Base-by-base conservation (phyloP, 352 stramenopile genomes). In the Pythium insidiosum region DNA sequence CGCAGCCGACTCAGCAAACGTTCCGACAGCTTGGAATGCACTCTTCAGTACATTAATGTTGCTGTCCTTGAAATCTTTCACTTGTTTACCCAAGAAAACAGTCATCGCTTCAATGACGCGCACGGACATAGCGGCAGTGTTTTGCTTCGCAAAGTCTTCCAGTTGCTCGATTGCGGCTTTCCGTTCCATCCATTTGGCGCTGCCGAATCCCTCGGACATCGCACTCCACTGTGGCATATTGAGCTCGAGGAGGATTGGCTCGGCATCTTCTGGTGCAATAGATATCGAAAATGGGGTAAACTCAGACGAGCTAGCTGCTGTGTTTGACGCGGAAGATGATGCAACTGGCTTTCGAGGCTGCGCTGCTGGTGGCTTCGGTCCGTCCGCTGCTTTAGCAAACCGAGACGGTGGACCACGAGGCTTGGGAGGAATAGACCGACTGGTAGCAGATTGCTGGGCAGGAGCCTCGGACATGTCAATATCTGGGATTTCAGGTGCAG, bases 41-140 rank as follows among this genome's bases (percentile, higher is more conserved):
- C 80, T 88, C 40, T 85, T 88, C 12, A 94, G 45, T 3, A 93
- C 82, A 40, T 94, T 91, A 47, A 94, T 86, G 49, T 94, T 94
- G 56, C 74, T 91, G 49, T 94, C 82, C 43, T 88, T 89, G 47
- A 94, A 92, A 37, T 86, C 67, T 43, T 93, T 93, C 9, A 88
- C 74, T 58, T 88, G 67, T 26, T 79, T 83, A 18, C 61, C 53
- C 40, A 92, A 28, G 52, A 80, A 88, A 25, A 91, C 39, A 6
- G 74, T 82, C 29, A 94, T 58, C 6, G 79, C 77, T 43, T 94
- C 82, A 31, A 90, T 80, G 12, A 79, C 58, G 22, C 61, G 57
- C 45, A 79, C 66, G 13, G 23, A 81, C 73, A 92, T 79, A 38
- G 47, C 48, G 13, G 43, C 60, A 1, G 68, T 65, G 13, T 87